Conservation (phyloP, 129 eudicot genomes). For the Escallonia herrerae region DNA sequence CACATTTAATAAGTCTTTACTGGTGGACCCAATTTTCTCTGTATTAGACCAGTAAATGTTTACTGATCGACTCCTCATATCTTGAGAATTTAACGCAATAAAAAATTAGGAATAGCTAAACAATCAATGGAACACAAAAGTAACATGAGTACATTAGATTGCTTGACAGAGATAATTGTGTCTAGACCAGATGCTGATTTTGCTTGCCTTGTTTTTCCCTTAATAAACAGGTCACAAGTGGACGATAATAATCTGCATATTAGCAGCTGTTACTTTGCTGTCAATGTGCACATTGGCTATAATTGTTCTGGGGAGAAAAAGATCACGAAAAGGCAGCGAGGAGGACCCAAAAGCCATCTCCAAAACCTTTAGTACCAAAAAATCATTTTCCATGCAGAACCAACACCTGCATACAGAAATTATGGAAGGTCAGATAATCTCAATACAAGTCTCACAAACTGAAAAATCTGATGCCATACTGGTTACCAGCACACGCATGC, state of each 20-base stretch:
- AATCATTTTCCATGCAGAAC: conserved; percentile 36
- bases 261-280: conserved; percentile 37
- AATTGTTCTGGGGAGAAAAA: conserved; percentile 37
- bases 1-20: no score
- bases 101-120: background rate
- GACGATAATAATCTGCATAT: conserved; percentile 35
- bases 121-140: background rate
- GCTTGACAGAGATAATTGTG: background rate
- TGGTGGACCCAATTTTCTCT: no score
- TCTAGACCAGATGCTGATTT: background rate
- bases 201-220: conserved; percentile 11
- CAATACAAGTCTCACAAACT: background rate
- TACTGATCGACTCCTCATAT: background rate
- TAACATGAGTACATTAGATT: background rate
- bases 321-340: conserved; percentile 20
- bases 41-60: no score
- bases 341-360: conserved; percentile 37
- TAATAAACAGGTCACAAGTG: conserved; percentile 38
- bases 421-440: conserved; percentile 31
- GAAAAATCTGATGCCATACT: background rate
- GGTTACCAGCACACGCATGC: no score
- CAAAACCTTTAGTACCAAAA: conserved; percentile 28
- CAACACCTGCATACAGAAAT: conserved; percentile 37
- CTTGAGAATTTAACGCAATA: background rate
- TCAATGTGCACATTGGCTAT: conserved; percentile 42